Conservation (phyloP, 2,329 filamentous ascomycete species). For the Aureobasidium pullulans region DNA sequence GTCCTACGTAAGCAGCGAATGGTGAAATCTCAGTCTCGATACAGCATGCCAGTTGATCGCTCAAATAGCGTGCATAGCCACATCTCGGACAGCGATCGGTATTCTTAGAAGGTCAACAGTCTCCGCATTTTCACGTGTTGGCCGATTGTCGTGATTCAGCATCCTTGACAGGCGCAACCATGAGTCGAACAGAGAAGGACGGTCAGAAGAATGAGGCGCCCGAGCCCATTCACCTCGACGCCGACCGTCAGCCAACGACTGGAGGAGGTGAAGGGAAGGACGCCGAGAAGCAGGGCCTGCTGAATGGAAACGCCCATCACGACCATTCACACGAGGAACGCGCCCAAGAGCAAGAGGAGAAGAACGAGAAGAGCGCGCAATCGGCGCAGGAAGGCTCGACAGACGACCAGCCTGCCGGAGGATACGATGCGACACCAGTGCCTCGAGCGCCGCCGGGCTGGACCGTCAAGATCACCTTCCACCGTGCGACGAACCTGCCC, state of each 20-base stretch:
- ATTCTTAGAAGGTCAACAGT: background rate
- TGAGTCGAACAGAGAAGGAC: background rate
- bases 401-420: conserved; percentile 55
- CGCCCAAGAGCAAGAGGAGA: background rate
- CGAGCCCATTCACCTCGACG: background rate
- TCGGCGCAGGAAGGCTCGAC: conserved; percentile 18
- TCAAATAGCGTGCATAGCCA: background rate
- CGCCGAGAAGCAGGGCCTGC: background rate
- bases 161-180: background rate
- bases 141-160: background rate
- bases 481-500: conserved; percentile 72
- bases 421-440: conserved; percentile 72
- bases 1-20: background rate
- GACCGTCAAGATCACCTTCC: conserved; percentile 78
- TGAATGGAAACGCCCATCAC: background rate
- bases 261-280: background rate
- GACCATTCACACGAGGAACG: background rate
- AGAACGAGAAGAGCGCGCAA: conserved; percentile 2
- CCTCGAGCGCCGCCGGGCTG: conserved; percentile 69
- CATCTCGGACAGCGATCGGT: background rate
- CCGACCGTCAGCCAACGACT: background rate
- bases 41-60: background rate
- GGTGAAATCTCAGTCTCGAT: background rate
- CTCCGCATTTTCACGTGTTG: conserved; percentile 10
- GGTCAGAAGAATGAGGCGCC: background rate